Evolutionary conservation across 2,329 filamentous ascomycete genomes (phyloP), one percentile per base, ranked within the genome.

Genomic region (Sphaerulina musiva): DNA sequence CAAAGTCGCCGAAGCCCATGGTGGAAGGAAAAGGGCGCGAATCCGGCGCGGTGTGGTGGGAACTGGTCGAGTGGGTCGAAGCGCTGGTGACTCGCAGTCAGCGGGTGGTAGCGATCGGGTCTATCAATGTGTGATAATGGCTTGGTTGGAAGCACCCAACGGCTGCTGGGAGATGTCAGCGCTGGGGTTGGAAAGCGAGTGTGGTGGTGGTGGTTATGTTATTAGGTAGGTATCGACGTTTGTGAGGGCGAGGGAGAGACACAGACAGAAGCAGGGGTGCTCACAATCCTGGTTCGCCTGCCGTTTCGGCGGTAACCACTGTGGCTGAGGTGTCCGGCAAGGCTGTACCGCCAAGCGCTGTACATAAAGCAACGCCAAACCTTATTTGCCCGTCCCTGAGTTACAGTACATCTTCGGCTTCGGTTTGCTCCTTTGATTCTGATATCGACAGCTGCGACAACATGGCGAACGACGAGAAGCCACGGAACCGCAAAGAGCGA

Each of bases 1-100:
- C 82, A 74, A 97, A 97, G 74, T 95, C 87, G 64, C 92, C 92
- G 73, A 97, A 97, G 61, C 84, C 87, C 80, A 95, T 91, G 73
- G 78, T 83, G 71, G 49, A 51, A 9, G 53, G 50, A 40, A 17
- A 31, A 41, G 40, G 38, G 48, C 51, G 53, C 51, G 31, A 32
- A 40, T 17, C 23, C 23, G 44, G 31, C 42, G 46, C 36, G 5
- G 26, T 39, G 48, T 43, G 47, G 29, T 39, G 53, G 48, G 36
- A 29, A 50, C 51, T 34, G 40, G 31, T 20, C n/a, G 26, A 44
- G 40, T 52, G 42, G 42, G 40, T 31, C 31, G 48, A 45, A 23
- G 40, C 26, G 42, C 36, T 53, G 48, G 48, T 26, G 53, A 55
- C 29, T 55, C 10, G 41, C 46, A 51, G 47, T 51, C 48, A 41